Evolutionary conservation across 2,329 filamentous ascomycete genomes (phyloP), one percentile per base, ranked within the genome.

Genomic region (Cladorrhinum sp.): DNA sequence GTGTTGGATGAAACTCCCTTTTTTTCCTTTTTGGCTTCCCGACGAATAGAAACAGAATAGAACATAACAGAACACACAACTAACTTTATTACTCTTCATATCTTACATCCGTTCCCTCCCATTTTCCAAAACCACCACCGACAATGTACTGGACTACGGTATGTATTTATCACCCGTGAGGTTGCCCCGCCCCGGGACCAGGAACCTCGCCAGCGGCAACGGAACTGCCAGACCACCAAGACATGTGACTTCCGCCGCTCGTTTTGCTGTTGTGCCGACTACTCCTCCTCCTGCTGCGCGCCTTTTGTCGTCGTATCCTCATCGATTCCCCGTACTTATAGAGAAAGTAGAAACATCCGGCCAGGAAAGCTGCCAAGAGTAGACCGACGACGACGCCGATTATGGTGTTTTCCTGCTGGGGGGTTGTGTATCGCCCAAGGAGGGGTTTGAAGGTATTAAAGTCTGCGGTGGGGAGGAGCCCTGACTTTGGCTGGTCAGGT

Each of bases 341-440:
- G 39, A 78, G 63, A 62, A 81, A 80, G 39, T 70, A 70, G 42
- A 68, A 58, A 18, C 74, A 62, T 20, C 68, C 74, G 16, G 73
- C 67, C 59, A 81, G 58, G 59, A 80, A 80, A 20, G 73, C 66
- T 24, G 73, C 72, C 20, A 80, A 68, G 3, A 76, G 68, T 46
- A 80, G 68, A 60, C 75, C 78, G 50, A 80, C 73, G 2, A 77
- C 72, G 61, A 79, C 70, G 58, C 77, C 78, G 58, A 79, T 80
- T 33, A 74, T 76, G 57, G 73, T 71, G 65, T 79, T 76, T 33
- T 72, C 42, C n/a, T 46, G 73, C 42, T 75, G 73, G 16, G 73
- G 66, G 51, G 67, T 59, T 1, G 67, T 57, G 59, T 67, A 60
- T 58, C 63, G 54, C 20, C 58, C 49, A 26, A 39, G 16, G 24